Percentiles rank a stretch among this genome's conserved stretches.
phyloP scores from a whole-genome alignment of 495 filamentous ascomycete genomes.

The Penicillium steckii region DNA sequence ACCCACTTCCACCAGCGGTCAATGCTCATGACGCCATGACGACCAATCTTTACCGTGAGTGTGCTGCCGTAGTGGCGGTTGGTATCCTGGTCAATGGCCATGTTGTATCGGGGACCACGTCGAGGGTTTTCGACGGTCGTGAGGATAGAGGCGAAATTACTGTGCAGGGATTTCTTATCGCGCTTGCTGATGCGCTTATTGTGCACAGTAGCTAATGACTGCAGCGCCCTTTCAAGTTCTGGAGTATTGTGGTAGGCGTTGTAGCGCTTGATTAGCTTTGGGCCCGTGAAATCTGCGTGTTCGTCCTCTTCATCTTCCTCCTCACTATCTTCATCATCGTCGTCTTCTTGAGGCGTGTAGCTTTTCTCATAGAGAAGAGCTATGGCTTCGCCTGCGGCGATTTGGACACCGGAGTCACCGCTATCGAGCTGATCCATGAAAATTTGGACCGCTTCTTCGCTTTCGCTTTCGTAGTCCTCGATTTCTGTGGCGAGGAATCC shows the following conservation, averaged over 20 bases:
- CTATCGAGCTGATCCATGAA: constrained; percentile 90
- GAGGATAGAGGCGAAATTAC: constrained; percentile 77
- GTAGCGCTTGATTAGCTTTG: constrained; percentile 63
- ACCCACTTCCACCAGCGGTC: constrained; percentile 91
- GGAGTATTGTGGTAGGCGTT: constrained; percentile 54
- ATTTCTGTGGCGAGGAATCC: constrained; percentile 80
- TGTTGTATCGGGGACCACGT: constrained; percentile 68
- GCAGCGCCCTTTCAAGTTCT: constrained; percentile 52
- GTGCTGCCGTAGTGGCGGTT: constrained; percentile 75
- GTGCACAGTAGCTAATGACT: constrained; percentile 56
- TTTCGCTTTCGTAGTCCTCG: constrained; percentile 75
- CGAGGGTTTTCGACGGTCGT: constrained; percentile 79
- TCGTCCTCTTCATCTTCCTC: constrained; percentile 50
- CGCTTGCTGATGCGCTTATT: constrained; percentile 74
- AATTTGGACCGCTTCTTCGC: constrained; percentile 73
- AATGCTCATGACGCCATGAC: constrained; percentile 70
- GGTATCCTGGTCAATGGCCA: constrained; percentile 69
- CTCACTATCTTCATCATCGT: constrained; percentile 58
- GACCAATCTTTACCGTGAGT: constrained; percentile 72
- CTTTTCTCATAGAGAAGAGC: constrained; percentile 86
- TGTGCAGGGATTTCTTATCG: constrained; percentile 74
- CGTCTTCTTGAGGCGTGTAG: constrained; percentile 59
- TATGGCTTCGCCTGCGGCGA: constrained; percentile 86
- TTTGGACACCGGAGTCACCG: constrained; percentile 71
- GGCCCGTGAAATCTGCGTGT: constrained; percentile 51